Evolutionary conservation across 2,329 filamentous ascomycete genomes (phyloP).

Genomic region (Juglanconis juglandina): DNA sequence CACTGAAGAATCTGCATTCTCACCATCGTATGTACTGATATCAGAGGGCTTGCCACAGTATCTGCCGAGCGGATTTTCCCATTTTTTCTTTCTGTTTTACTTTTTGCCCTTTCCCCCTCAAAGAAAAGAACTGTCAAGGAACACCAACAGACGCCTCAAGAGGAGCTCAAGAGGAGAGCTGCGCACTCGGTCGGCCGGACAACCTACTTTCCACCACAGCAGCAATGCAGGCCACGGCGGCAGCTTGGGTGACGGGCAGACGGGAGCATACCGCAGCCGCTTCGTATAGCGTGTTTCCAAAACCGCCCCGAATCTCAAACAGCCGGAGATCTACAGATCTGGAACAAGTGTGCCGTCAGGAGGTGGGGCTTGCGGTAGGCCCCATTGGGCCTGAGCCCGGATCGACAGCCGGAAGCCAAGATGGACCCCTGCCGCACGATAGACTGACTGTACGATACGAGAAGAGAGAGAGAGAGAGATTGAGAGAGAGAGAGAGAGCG

Average conservation of each 20-base stretch:
- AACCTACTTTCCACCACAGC: no score
- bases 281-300: background rate
- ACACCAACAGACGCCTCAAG: no score
- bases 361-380: background rate
- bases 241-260: background rate
- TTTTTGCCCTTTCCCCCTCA: no score
- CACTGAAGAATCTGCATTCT: background rate
- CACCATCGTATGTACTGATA: background rate
- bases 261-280: background rate
- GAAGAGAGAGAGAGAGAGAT: no score
- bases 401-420: slow-evolving; percentile 10
- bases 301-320: slow-evolving; percentile 1
- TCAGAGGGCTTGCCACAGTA: no score
- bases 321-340: slow-evolving; percentile 2
- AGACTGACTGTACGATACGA: no score
- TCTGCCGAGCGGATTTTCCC: no score
- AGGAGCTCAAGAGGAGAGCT: background rate
- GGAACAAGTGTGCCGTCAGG: slow-evolving; percentile 12
- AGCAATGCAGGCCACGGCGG: no score
- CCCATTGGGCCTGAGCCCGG: background rate
- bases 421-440: background rate
- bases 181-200: no score
- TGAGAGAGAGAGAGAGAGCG: no score
- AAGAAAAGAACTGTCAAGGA: no score
- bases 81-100: no score